phyloP scores from a whole-genome alignment of 805 yeast species.

The Wickerhamiella shivajii region DNA sequence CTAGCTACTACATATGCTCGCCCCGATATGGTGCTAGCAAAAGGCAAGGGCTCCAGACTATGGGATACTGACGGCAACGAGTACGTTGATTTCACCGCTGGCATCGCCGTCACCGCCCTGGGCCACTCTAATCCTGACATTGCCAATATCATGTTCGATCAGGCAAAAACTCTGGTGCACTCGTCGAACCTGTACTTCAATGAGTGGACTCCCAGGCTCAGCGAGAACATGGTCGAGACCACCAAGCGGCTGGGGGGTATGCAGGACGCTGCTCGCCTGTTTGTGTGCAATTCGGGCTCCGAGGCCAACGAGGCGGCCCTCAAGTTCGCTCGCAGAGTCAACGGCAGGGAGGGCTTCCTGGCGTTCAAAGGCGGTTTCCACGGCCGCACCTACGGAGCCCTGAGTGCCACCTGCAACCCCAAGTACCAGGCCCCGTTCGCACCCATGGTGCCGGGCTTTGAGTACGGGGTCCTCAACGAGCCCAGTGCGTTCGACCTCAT shows the following conservation, averaged over 20 bases:
- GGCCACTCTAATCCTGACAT: constrained; percentile 77
- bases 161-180: constrained; percentile 60
- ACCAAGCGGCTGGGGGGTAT: constrained; percentile 69
- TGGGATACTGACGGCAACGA: constrained; percentile 65
- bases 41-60: constrained; percentile 67
- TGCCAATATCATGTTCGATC: constrained; percentile 55
- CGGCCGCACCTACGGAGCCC: constrained; percentile 89
- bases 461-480: constrained; percentile 48
- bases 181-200: constrained; percentile 78
- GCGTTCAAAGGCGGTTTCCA: constrained; percentile 88
- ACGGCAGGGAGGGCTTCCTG: constrained; percentile 53
- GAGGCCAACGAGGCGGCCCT: constrained; percentile 73
- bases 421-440: constrained; percentile 86
- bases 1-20: constrained; percentile 28
- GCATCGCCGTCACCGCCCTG: constrained; percentile 91
- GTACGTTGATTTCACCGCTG: constrained; percentile 85
- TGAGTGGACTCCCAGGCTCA: constrained; percentile 66
- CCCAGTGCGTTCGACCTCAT: constrained; percentile 46
- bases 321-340: constrained; percentile 62
- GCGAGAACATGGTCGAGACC: constrained; percentile 50
- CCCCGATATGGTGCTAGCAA: constrained; percentile 49
- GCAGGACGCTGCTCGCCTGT: constrained; percentile 61
- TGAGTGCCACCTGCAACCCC: constrained; percentile 81
- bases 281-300: constrained; percentile 57
- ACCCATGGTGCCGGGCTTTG: constrained; percentile 83